Percentiles rank a stretch among this genome's conserved stretches.
Conservation (phyloP, 495 filamentous ascomycete genomes). For the Tuber aestivum region DNA sequence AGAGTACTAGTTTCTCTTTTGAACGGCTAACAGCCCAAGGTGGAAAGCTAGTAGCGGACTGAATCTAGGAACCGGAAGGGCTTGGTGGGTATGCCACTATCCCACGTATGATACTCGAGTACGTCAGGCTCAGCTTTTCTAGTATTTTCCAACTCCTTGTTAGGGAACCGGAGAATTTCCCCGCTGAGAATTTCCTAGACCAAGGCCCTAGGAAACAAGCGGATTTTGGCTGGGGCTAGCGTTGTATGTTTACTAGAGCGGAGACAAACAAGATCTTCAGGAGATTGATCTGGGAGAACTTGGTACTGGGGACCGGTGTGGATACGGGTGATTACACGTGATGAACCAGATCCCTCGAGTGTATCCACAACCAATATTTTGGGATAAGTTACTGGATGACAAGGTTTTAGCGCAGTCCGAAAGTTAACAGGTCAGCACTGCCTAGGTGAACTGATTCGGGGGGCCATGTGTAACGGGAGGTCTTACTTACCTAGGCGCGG, state of each 20-base stretch:
- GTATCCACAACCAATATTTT: background rate
- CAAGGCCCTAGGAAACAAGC: background rate
- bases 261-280: background rate
- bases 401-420: background rate
- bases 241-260: background rate
- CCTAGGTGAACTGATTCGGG: background rate
- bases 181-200: background rate
- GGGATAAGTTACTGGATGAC: background rate
- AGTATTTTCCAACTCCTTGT: background rate
- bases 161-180: background rate
- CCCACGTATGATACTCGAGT: too few species aligned
- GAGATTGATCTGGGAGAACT: background rate
- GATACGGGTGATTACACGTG: background rate
- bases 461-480: background rate
- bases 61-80: background rate
- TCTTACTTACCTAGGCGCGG: background rate
- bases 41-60: background rate
- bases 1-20: background rate
- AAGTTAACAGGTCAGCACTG: background rate
- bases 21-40: background rate
- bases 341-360: background rate
- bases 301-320: background rate
- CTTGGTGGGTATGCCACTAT: background rate
- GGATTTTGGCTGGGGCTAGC: background rate
- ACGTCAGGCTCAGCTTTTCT: background rate